Conservation (phyloP, 148 eudicot genomes). For the Hydrangea macrophylla region DNA sequence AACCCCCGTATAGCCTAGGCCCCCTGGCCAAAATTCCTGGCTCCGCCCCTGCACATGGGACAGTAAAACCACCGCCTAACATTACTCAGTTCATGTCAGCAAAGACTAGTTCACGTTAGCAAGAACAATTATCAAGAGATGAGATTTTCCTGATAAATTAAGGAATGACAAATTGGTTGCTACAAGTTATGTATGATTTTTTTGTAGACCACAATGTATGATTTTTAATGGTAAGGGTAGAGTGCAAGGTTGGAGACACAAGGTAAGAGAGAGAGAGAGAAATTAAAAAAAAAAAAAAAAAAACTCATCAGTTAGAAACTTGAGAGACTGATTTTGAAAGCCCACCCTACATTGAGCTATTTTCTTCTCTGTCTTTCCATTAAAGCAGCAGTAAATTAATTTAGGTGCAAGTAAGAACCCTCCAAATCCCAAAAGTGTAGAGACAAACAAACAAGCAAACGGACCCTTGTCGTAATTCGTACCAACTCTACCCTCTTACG, state of each 20-base stretch:
- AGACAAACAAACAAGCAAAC: too few species aligned
- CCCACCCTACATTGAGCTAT: background rate
- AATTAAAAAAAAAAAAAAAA: too few species aligned
- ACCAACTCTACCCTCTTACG: background rate
- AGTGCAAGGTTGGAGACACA: background rate
- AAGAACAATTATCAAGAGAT: background rate
- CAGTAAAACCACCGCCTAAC: too few species aligned
- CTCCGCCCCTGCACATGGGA: too few species aligned
- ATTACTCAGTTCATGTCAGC: too few species aligned
- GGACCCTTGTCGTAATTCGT: too few species aligned
- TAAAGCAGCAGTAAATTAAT: background rate
- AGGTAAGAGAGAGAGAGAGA: too few species aligned
- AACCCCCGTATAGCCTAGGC: too few species aligned
- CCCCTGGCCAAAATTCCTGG: too few species aligned
- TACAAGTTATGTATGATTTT: too few species aligned
- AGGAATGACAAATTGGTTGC: background rate
- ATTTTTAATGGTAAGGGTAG: background rate
- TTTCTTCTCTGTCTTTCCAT: background rate
- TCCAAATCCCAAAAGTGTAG: background rate
- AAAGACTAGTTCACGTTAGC: too few species aligned
- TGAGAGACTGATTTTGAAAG: background rate
- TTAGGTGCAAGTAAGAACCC: background rate
- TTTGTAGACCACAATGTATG: too few species aligned
- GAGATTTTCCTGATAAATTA: background rate
- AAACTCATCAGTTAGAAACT: background rate